Evolutionary conservation across 2,329 filamentous ascomycete genomes (phyloP).

Genomic region (Scorias spongiosa): DNA sequence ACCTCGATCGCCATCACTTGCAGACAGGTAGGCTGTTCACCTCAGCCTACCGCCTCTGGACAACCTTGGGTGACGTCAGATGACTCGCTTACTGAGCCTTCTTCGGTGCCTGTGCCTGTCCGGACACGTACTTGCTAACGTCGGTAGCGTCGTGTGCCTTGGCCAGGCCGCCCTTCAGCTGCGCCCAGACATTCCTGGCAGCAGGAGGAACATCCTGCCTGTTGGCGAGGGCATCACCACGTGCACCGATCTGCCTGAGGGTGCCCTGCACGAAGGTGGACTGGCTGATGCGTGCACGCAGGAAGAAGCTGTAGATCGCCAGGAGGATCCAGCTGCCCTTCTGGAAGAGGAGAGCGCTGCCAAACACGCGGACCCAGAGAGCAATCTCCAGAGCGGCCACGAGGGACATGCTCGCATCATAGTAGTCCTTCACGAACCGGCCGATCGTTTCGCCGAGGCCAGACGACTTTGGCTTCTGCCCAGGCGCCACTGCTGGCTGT

Average conservation of each 20-base stretch:
- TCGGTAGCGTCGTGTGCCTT: conserved; percentile 72
- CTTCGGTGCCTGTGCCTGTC: conserved; percentile 41
- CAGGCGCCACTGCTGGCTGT: conserved; percentile 35
- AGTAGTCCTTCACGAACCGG: conserved; percentile 93
- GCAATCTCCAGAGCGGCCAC: conserved; percentile 78
- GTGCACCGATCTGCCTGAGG: conserved; percentile 55
- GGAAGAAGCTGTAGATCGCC: conserved; percentile 74
- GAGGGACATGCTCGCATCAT: conserved; percentile 87
- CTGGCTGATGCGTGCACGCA: conserved; percentile 78
- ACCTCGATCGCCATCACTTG: not conserved
- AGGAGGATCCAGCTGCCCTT: conserved; percentile 84
- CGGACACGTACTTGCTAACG: conserved; percentile 53
- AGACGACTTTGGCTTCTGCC: conserved; percentile 43
- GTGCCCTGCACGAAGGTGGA: conserved; percentile 84
- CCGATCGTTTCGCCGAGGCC: conserved; percentile 71
- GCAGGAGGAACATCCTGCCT: conserved; percentile 75
- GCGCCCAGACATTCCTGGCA: conserved; percentile 66
- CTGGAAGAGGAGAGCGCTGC: conserved; percentile 74
- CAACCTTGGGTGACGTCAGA: not conserved
- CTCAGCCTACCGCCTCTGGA: not conserved
- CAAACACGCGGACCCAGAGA: conserved; percentile 69
- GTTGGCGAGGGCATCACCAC: conserved; percentile 67
- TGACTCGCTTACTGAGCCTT: conserved; percentile 39
- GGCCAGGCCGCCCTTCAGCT: conserved; percentile 54
- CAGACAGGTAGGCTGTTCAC: not conserved